Evolutionary conservation across 495 filamentous ascomycete species (phyloP), one percentile per base, ranked within the genome.

Genomic region (Aspergillus bertholletiae): DNA sequence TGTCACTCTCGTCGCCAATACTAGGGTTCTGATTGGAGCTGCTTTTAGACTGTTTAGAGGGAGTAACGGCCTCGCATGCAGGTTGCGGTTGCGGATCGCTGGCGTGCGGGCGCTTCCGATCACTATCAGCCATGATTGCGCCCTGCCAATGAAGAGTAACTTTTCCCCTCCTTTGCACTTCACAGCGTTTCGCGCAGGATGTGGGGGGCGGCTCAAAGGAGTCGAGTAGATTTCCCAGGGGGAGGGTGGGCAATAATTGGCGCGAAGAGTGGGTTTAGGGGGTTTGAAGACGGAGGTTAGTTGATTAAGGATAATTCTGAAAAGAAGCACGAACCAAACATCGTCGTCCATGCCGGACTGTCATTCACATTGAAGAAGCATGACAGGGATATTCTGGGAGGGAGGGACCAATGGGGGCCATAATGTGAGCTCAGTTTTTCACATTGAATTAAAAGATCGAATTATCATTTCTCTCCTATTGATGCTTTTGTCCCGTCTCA

Each of bases 81-180:
- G 49, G 48, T 47, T 23, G 26, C 5, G 52, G 51, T 50, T 57
- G 59, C 27, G 30, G 22, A 49, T 39, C 44, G 39, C 51, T 37
- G 45, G 26, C 18, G 50, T 61, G 55, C 34, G 49, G 59, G 59
- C 55, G 59, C 59, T 57, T 62, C 34, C 18, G 27, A 41, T 49
- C 28, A 44, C 47, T 35, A 40, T 60, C 39, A 49, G 46, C 49
- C 57, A 60, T 60, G 39, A 39, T 47, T 43, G 47, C 27, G 30
- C 37, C 23, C 58, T 56, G 47, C 46, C 54, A 61, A 54, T 56
- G 46, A 57, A 27, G 23, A 43, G 3, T 18, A 32, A 28, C 11
- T 43, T 43, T 43, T 22, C n/a, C 39, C 37, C 39, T 15, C 22
- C 39, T 46, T 46, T 18, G n/a, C 44, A 27, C 44, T 28, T 27